These are phyloP conservation scores for Lunularia cruciata DNA, from an alignment of 225 moss, liverwort and hornwort species.

Conservation along the genomic window DNA sequence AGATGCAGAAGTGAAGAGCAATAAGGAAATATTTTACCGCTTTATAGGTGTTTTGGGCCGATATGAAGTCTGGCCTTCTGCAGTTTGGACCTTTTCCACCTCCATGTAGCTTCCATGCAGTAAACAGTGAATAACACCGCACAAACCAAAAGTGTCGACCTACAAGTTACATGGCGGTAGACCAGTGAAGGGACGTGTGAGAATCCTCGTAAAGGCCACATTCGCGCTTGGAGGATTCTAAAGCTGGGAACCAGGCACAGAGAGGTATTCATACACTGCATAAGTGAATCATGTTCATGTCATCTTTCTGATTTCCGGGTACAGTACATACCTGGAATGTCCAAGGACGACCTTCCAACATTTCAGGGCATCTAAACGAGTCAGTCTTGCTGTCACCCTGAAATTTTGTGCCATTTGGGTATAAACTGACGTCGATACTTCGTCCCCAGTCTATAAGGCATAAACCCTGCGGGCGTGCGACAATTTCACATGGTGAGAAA, in stretches of 20 bases:
- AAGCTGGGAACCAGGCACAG: too few relatives aligned
- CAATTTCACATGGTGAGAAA: background rate
- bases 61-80: conserved; percentile 42
- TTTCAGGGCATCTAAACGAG: conserved; percentile 88
- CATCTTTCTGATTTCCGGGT: background rate
- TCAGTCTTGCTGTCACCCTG: conserved; percentile 91
- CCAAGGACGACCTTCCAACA: conserved; percentile 92
- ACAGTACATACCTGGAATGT: conserved; percentile 66
- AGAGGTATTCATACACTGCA: too few relatives aligned
- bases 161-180: conserved; percentile 19
- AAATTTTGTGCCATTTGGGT: conserved; percentile 67
- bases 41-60: conserved; percentile 73
- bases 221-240: too few relatives aligned
- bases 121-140: conserved; percentile 87
- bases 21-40: conserved; percentile 58
- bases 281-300: too few relatives aligned
- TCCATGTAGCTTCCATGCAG: conserved; percentile 93
- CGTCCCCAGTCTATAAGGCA: conserved; percentile 97
- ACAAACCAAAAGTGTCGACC: conserved; percentile 90
- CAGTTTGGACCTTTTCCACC: conserved; percentile 54
- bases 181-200: too few relatives aligned
- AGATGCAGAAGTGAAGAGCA: background rate
- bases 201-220: too few relatives aligned
- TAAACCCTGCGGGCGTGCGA: conserved; percentile 59
- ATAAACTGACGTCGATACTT: conserved; percentile 82